Evolutionary conservation across 208 protist genomes (phyloP).

Genomic region (Trypanosoma platydactyli): DNA sequence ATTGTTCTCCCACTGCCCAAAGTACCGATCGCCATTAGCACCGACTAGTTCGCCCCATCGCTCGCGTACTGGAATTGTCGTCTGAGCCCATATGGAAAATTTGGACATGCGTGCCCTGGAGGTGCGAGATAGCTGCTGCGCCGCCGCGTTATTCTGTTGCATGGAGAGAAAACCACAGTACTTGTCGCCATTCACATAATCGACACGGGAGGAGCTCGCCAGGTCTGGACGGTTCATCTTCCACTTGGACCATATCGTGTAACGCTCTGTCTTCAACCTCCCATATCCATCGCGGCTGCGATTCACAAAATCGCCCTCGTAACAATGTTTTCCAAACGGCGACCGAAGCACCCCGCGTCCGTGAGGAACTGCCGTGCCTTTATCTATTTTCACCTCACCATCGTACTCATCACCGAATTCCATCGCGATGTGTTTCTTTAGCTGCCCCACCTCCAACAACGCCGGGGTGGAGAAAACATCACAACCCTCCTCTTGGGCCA

Average conservation of each 20-base stretch:
- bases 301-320: slow-evolving; percentile 71
- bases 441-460: neutral
- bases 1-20: slow-evolving; percentile 78
- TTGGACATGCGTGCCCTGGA: slow-evolving; percentile 34
- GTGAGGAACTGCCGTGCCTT: slow-evolving; percentile 51
- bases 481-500: neutral
- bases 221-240: slow-evolving; percentile 70
- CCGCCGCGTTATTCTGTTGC: slow-evolving; percentile 18
- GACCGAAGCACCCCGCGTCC: slow-evolving; percentile 64
- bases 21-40: slow-evolving; percentile 62
- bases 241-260: slow-evolving; percentile 72
- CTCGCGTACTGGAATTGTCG: slow-evolving; percentile 33
- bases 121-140: slow-evolving; percentile 6
- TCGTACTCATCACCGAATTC: slow-evolving; percentile 66
- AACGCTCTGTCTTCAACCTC: slow-evolving; percentile 47
- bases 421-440: slow-evolving; percentile 29
- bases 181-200: slow-evolving; percentile 55
- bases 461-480: neutral
- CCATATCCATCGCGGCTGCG: slow-evolving; percentile 73
- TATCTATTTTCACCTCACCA: slow-evolving; percentile 40
- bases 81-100: slow-evolving; percentile 64
- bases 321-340: slow-evolving; percentile 37
- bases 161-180: slow-evolving; percentile 62
- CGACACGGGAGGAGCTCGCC: slow-evolving; percentile 44
- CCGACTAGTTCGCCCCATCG: slow-evolving; percentile 72